A percentile compares a stretch with the other conserved stretches of the same genome.
phyloP scores from a whole-genome alignment of 106 monocot genomes.

The Agapanthus africanus region DNA sequence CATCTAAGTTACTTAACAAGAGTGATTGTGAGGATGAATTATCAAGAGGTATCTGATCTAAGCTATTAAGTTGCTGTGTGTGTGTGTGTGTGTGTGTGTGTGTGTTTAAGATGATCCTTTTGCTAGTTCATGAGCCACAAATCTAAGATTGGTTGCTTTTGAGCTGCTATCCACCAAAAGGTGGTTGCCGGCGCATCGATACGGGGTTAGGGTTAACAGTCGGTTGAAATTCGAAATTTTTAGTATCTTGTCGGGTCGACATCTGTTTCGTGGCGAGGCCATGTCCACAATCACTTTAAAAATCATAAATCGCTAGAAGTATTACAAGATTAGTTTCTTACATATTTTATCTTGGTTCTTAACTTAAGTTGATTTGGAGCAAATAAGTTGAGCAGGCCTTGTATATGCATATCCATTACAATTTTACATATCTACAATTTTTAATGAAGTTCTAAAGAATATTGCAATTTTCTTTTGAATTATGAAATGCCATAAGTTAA shows the following conservation, averaged over 20 bases:
- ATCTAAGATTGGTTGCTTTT: not conserved
- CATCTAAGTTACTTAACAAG: not conserved
- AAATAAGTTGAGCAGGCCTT: too few species aligned
- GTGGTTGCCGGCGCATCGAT: not conserved
- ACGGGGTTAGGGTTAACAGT: not conserved
- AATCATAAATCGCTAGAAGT: too few species aligned
- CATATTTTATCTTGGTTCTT: too few species aligned
- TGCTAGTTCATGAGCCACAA: conserved; percentile 4
- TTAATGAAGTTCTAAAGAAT: too few species aligned
- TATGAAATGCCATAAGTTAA: too few species aligned
- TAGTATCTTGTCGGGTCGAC: not conserved
- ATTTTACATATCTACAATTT: too few species aligned
- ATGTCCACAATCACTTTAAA: not conserved
- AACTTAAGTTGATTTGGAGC: too few species aligned
- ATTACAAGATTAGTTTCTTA: too few species aligned
- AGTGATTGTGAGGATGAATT: not conserved
- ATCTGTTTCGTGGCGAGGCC: not conserved
- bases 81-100: too few species aligned
- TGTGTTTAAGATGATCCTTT: not conserved
- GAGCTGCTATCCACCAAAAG: not conserved
- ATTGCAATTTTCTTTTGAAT: too few species aligned
- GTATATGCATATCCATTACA: too few species aligned
- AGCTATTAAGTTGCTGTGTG: too few species aligned
- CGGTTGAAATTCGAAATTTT: not conserved
- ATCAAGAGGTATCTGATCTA: not conserved